Evolutionary conservation across 2,329 filamentous ascomycete species (phyloP), one percentile per base, ranked within the genome.

Genomic region (Ophiostoma montium): DNA sequence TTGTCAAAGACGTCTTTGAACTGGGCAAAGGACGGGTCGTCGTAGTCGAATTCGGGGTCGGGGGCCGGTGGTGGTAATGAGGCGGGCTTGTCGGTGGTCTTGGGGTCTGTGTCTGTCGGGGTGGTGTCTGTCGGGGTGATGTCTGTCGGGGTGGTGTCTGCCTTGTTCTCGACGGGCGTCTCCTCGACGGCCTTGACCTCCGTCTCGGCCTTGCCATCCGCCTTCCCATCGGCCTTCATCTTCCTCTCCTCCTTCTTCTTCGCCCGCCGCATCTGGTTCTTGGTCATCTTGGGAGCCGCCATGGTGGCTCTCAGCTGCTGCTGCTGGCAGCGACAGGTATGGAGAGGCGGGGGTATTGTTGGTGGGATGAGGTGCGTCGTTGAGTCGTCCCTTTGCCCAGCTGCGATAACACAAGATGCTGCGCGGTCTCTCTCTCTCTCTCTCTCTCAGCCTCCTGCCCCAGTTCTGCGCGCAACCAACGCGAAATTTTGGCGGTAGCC

Each of bases 181-280:
- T n/a, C n/a, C n/a, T n/a, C n/a, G n/a, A n/a, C n/a, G n/a, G n/a
- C n/a, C n/a, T n/a, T n/a, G n/a, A n/a, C 35, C 27, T 16, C 35
- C 7, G 46, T 23, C 31, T 45, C 41, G 27, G 38, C 23, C 31
- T 35, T 43, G 3, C 27, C 31, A 19, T 38, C 38, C 16, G 32
- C 8, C 46, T 16, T 36, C n/a, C n/a, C n/a, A n/a, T n/a, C n/a
- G n/a, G 32, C 68, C 47, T 74, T 68, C 57, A 77, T 67, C 60
- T 80, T 80, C 70, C 94, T 94, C 62, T 86, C 79, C 59, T 87
- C 84, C 80, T 95, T 95, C 77, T 92, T 95, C 72, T 90, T 89
- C 45, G 87, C 85, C 64, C 90, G 81, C 64, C 88, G 79, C 71
- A 89, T 82, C 68, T 94, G 87, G 67, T 95, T 95, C 72, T 95